Evolutionary conservation across 1,284 basidiomycete genomes (phyloP).

Genomic region (Sporisorium sorghi): DNA sequence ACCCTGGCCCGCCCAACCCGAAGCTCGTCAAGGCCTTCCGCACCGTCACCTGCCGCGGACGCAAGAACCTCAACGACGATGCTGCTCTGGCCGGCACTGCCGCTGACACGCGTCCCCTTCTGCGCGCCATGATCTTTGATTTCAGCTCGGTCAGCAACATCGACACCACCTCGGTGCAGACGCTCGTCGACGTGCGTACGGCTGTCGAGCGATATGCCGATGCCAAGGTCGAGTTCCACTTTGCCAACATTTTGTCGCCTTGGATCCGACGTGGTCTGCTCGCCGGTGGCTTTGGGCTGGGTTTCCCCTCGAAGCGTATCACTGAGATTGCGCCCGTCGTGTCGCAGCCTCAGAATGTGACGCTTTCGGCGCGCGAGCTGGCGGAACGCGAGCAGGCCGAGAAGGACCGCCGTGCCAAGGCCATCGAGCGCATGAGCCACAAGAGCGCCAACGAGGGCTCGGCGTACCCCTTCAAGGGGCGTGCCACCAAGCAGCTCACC

Average conservation of each 20-base stretch:
- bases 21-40: conserved; percentile 46
- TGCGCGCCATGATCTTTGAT: conserved; percentile 90
- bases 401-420: conserved; percentile 29
- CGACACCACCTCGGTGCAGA: conserved; percentile 86
- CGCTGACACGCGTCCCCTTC: conserved; percentile 74
- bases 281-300: conserved; percentile 44
- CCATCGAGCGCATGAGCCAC: conserved; percentile 44
- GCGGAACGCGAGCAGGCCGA: conserved; percentile 41
- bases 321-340: conserved; percentile 71
- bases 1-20: conserved; percentile 73
- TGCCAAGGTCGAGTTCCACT: conserved; percentile 84
- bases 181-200: conserved; percentile 85
- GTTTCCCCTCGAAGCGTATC: conserved; percentile 45
- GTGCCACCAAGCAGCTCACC: conserved; percentile 29
- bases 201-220: conserved; percentile 90
- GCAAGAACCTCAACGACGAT: conserved; percentile 56
- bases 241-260: conserved; percentile 86
- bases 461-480: conserved; percentile 40
- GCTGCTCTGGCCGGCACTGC: background rate
- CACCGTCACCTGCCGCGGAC: conserved; percentile 42
- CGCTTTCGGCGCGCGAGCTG: conserved; percentile 36
- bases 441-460: conserved; percentile 44
- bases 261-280: conserved; percentile 79
- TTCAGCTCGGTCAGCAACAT: conserved; percentile 80
- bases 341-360: conserved; percentile 74